Evolutionary conservation across 2,329 filamentous ascomycete species (phyloP), one percentile per base, ranked within the genome.

Genomic region (Neofusicoccum cordaticola): DNA sequence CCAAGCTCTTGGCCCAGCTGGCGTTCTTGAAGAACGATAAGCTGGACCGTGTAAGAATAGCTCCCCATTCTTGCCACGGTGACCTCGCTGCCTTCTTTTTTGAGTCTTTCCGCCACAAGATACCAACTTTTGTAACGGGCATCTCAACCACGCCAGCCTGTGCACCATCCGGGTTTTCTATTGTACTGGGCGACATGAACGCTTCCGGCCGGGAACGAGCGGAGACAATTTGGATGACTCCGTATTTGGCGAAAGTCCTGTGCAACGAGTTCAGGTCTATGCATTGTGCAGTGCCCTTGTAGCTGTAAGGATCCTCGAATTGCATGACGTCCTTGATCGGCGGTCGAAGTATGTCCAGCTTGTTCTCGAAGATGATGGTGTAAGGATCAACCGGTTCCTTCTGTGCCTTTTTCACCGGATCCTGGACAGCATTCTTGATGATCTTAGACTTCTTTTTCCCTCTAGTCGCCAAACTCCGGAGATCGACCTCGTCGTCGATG

Each of bases 11-110:
- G 39, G 96, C 88, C 94, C 95, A 99, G 19, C 88, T 84, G 4
- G 92, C 90, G 74, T 98, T 97, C 65, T 92, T 89, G 81, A 98
- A 99, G 77, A 99, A 92, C 76, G 97, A 99, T 7, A 99, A 85
- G 73, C 97, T 94, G 5, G 95, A 96, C n/a, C 94, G 92, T 0
- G 95, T 99, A 35, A 99, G 84, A 65, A 99, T 90, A 27, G 93
- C 95, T 61, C 95, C 95, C 95, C 95, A 99, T 83, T 99, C 95
- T 74, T 97, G 94, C 95, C 95, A 99, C 1, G 95, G 94, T 11
- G 94, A 97, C 48, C 94, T 86, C 0, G 93, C 90, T 77, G 96
- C 96, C 79, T 95, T 94, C 79, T 94, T 97, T 80, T 96, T 97
- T 1, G 85, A 81, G 68, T 97, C 93, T 75, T 99, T 99, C 50